phyloP scores from a whole-genome alignment of 805 yeast species.

The Metschnikowia cerradonensis region DNA sequence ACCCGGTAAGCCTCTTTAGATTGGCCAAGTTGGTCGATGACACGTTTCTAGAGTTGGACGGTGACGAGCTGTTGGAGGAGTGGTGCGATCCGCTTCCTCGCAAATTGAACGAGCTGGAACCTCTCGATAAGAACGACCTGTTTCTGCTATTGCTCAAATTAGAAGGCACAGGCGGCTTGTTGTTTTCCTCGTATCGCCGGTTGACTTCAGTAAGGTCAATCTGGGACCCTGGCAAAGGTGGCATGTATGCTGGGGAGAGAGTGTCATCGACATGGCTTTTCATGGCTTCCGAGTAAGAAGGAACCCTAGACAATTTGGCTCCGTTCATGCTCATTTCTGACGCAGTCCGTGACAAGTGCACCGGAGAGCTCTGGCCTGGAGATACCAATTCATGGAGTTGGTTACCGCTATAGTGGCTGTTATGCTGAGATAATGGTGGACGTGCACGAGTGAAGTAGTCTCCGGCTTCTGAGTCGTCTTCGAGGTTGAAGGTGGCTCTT shows the following conservation, averaged over 20 bases:
- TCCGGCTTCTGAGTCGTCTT: slow-evolving; percentile 22
- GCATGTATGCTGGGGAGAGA: slow-evolving; percentile 70
- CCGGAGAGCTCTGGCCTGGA: slow-evolving; percentile 52
- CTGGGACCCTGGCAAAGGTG: slow-evolving; percentile 43
- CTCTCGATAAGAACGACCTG: slow-evolving; percentile 24
- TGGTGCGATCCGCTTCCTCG: slow-evolving; percentile 17
- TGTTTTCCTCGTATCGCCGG: slow-evolving; percentile 25
- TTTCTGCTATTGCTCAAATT: slow-evolving; percentile 9
- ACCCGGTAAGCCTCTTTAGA: slow-evolving; percentile 8
- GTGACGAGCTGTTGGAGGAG: slow-evolving; percentile 36
- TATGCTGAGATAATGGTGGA: slow-evolving; percentile 7
- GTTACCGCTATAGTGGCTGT: neutral
- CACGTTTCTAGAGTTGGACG: slow-evolving; percentile 75
- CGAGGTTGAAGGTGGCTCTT: slow-evolving; percentile 34
- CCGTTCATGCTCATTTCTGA: slow-evolving; percentile 39
- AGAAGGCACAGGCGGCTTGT: neutral
- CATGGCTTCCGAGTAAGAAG: slow-evolving; percentile 80
- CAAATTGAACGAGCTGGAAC: slow-evolving; percentile 24
- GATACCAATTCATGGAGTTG: slow-evolving; percentile 12
- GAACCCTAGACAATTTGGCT: slow-evolving; percentile 53
- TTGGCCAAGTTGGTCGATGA: slow-evolving; percentile 39
- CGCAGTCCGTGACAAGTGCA: slow-evolving; percentile 55
- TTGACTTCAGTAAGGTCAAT: slow-evolving; percentile 31
- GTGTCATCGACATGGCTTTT: slow-evolving; percentile 47
- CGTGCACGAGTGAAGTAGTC: slow-evolving; percentile 32